phyloP scores from a whole-genome alignment of 1,284 basidiomycete genomes.

The Entoloma clypeatum region DNA sequence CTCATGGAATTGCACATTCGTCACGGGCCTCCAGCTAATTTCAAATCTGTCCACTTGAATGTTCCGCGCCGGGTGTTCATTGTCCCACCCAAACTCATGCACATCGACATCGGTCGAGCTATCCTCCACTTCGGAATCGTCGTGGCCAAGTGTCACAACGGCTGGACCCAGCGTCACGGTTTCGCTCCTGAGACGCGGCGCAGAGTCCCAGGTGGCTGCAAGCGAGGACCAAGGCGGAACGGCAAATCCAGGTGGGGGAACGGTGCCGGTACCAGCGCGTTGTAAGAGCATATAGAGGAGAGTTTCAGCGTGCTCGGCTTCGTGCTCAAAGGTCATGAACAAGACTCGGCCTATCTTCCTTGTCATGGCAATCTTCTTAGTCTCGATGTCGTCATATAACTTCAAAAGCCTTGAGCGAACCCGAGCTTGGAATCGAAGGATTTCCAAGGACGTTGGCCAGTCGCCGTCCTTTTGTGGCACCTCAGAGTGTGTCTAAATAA shows the following conservation, averaged over 20 bases:
- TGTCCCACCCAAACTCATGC: conserved; percentile 95
- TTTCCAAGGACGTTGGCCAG: conserved; percentile 78
- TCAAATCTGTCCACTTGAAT: conserved; percentile 61
- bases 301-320: conserved; percentile 86
- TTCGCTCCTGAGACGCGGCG: conserved; percentile 37
- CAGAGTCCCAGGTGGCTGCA: conserved; percentile 58
- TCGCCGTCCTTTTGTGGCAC: conserved; percentile 80
- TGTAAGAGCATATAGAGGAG: conserved; percentile 93
- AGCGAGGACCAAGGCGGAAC: conserved; percentile 76
- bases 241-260: conserved; percentile 75
- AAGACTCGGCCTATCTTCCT: conserved; percentile 75
- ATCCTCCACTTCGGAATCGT: conserved; percentile 81
- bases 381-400: conserved; percentile 71
- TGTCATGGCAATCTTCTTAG: conserved; percentile 54
- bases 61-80: conserved; percentile 73
- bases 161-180: conserved; percentile 60
- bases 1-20: conserved; percentile 74
- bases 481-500: conserved; percentile 75
- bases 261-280: conserved; percentile 69
- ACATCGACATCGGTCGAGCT: conserved; percentile 36
- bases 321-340: conserved; percentile 89
- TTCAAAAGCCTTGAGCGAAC: conserved; percentile 70
- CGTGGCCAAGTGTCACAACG: conserved; percentile 72
- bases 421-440: conserved; percentile 75
- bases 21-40: conserved; percentile 82